Evolutionary conservation across 2,329 filamentous ascomycete genomes (phyloP).

Genomic region (Clonostachys rosea): DNA sequence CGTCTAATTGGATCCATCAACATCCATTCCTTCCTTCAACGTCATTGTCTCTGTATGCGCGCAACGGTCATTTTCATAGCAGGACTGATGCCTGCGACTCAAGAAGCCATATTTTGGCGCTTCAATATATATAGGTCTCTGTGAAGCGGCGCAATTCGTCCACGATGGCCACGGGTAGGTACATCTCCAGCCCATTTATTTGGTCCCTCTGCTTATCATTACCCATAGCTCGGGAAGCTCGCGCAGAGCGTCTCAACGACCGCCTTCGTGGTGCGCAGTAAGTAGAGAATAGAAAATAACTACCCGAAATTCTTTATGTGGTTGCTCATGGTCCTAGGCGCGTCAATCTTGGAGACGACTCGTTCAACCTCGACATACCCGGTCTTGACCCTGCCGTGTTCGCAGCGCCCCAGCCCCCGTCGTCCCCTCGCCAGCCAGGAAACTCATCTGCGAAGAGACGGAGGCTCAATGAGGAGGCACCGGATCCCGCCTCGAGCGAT

Average conservation of each 20-base stretch:
- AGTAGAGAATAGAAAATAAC: conserved; percentile 11
- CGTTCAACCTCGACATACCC: conserved; percentile 50
- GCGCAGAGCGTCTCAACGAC: conserved; percentile 47
- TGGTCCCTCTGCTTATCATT: neutral
- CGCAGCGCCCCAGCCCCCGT: conserved; percentile 9
- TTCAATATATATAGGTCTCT: neutral
- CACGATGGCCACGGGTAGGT: conserved; percentile 1
- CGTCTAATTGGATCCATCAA: neutral
- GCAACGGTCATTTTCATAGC: no score
- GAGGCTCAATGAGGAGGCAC: conserved; percentile 19
- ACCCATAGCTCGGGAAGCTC: conserved; percentile 30
- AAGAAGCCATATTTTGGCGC: no score
- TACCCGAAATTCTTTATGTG: fast-evolving
- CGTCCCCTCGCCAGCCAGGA: conserved; percentile 23
- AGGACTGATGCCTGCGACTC: no score
- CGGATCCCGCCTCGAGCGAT: neutral
- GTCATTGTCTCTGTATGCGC: neutral
- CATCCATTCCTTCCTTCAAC: neutral
- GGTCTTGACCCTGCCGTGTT: conserved; percentile 22
- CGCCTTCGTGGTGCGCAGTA: conserved; percentile 63
- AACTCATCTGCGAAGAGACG: conserved; percentile 44
- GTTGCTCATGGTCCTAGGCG: conserved; percentile 18
- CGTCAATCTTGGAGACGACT: conserved; percentile 54
- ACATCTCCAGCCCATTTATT: no score
- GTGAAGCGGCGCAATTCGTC: neutral